Evolutionary conservation across 805 yeast genomes (phyloP).

Genomic region (Henningerozyma blattae): DNA sequence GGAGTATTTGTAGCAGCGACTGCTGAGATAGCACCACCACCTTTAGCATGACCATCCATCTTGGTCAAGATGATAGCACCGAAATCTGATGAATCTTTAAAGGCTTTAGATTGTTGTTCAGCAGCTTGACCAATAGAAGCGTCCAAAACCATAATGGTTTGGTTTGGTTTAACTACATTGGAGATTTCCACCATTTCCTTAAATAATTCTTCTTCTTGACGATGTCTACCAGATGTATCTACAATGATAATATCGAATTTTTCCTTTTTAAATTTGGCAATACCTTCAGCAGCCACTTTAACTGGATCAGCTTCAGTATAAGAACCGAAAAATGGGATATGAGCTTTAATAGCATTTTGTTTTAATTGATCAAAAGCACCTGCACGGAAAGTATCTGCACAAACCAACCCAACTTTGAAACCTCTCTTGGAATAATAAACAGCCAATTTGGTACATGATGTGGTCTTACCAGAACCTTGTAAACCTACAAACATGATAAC

Average conservation of each 20-base stretch:
- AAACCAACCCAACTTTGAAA: conserved; percentile 87
- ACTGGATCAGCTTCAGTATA: conserved; percentile 95
- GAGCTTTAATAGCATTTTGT: conserved; percentile 92
- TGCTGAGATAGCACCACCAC: conserved; percentile 99
- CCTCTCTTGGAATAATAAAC: conserved; percentile 90
- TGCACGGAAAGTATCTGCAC: conserved; percentile 99
- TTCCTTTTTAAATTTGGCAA: conserved; percentile 78
- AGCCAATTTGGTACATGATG: conserved; percentile 93
- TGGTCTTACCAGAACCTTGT: conserved; percentile 98
- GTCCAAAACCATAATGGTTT: conserved; percentile 94
- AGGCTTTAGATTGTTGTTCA: conserved; percentile 86
- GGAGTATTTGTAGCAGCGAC: conserved; percentile 97
- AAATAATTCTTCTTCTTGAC: conserved; percentile 84
- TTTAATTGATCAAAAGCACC: conserved; percentile 98
- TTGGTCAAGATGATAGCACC: conserved; percentile 93
- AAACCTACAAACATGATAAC: conserved; percentile 96
- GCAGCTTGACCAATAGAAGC: conserved; percentile 99
- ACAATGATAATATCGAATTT: conserved; percentile 89
- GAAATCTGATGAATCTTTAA: conserved; percentile 83
- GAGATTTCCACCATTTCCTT: conserved; percentile 92
- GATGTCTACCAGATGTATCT: conserved; percentile 96
- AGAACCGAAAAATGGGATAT: conserved; percentile 89
- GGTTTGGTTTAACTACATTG: conserved; percentile 80
- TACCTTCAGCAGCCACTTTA: conserved; percentile 84
- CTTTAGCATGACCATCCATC: conserved; percentile 98